Base-by-base conservation (phyloP, 805 yeast species). In the Barnettozyma californica region DNA sequence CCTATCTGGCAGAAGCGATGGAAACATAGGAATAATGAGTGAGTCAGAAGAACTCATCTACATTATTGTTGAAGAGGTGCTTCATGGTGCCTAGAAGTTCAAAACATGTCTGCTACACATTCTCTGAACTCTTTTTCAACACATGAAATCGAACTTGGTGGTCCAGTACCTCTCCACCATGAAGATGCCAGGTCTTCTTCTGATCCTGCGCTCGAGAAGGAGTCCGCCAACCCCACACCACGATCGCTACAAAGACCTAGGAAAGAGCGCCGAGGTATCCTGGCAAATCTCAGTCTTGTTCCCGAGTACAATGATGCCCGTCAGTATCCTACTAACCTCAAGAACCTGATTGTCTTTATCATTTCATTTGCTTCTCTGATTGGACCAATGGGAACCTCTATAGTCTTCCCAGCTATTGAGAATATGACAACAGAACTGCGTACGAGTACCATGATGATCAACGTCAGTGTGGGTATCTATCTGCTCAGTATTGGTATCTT, bases 351-450 rank as follows among this genome's bases (percentile, higher is more conserved):
- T 40, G 85, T 86, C 0, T 68, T 77, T 31, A 68, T 86, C 14
- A 79, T 87, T 43, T 91, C 92, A 0, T 67, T 77, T 49, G 90
- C 91, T 7, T 85, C 91, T 1, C 68, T 84, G 61, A 76, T 85
- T 46, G 96, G 95, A 1, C 95, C 96, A 6, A 85, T 88, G 94
- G 95, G 94, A 11, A 83, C 94, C 1, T 83, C 94, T 0, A 86
- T 88, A 44, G 72, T 88, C 59, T 76, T 85, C 44, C 96, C 96
- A 0, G 92, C 94, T 0, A 77, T 87, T 19, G 77, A 77, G 31
- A 76, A 78, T 46, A 75, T 88, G 38, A 75, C 76, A 5, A 52
- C 55, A 1, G 80, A 78, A 18, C 71, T 86, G 16, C 41, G 81
- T 39, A 83, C 95, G 0, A 58, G 78, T 5, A 75, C 75, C 1